Evolutionary conservation across 2,329 filamentous ascomycete genomes (phyloP), one percentile per base, ranked within the genome.

Genomic region (Penicillium sp.): DNA sequence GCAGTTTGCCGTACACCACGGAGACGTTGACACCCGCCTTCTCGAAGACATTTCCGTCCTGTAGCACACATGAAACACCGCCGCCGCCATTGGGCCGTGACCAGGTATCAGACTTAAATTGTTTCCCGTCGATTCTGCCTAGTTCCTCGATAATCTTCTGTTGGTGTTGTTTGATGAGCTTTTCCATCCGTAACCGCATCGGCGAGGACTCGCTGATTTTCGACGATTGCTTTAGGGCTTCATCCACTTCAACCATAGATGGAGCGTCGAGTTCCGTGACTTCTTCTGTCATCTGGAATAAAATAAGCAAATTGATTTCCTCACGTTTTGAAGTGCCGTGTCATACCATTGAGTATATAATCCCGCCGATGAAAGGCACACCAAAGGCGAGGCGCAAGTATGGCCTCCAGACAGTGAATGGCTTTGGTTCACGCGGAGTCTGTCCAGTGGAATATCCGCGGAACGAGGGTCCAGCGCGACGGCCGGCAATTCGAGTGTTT

Each of bases 141-240:
- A 99, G 83, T 54, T 88, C 91, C 53, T 83, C 79, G 29, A 97
- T 88, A 56, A 99, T 99, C 59, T 88, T 84, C 66, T 90, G 84
- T 70, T 99, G 94, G 67, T 97, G 90, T 65, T 91, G 85, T 73
- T 94, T 94, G 75, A 97, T 95, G 72, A 97, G 89, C 67, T 90
- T 86, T 76, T 99, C 94, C 94, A 99, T 97, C 60, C 93, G 90
- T 55, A 99, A 82, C 52, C 94, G 91, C 93, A 99, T 97, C 2
- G 94, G 92, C 15, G 93, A 97, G 65, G 86, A 80, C 54, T 86
- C 82, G 46, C 81, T 87, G 47, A 97, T 82, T 60, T 86, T 85
- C 54, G 85, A 82, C 72, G 94, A 89, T 59, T 88, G 86, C 76
- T 94, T 96, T 63, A 85, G 82, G 59, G 91, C 81, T 60, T 84